Conservation (phyloP, 768 basidiomycete species). For the Leccinum barrowsii region DNA sequence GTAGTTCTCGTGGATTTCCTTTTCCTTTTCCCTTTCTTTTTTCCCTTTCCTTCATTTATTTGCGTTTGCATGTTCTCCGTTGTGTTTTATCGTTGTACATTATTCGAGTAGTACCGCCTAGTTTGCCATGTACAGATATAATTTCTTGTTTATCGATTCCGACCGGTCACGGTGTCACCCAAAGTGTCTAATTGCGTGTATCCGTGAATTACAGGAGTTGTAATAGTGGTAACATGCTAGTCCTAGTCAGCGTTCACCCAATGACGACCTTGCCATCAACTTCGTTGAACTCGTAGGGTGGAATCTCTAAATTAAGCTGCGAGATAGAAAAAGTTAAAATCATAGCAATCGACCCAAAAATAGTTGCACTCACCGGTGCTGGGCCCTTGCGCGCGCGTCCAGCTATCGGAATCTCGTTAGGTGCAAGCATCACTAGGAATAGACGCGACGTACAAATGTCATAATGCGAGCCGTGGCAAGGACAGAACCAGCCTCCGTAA, state of each 20-base stretch:
- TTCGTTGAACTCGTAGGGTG: conserved; percentile 83
- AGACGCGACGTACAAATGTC: conserved; percentile 72
- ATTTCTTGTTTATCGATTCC: not conserved
- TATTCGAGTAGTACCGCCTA: not conserved
- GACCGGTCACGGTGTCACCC: conserved; percentile 1
- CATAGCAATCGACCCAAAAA: not conserved
- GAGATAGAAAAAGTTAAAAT: conserved; percentile 1
- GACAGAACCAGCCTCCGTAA: conserved; percentile 99
- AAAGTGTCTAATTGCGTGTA: conserved; percentile 23
- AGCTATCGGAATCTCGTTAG: conserved; percentile 43
- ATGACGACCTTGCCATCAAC: conserved; percentile 82
- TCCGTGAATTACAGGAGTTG: conserved; percentile 18
- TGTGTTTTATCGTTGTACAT: not conserved
- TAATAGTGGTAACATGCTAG: conserved; percentile 6
- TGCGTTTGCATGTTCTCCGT: not conserved
- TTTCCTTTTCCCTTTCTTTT: not conserved
- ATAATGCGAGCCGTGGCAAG: conserved; percentile 98
- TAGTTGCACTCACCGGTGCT: conserved; percentile 68
- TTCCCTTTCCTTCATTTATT: not conserved
- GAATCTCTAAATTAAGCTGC: conserved; percentile 92
- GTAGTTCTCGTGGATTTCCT: not conserved
- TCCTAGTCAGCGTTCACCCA: conserved; percentile 47
- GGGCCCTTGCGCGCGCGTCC: conserved; percentile 96
- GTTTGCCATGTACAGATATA: not conserved
- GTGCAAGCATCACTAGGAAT: not conserved